These are phyloP conservation scores for Cyclanthera cordifolia DNA, from an alignment of 306 rosid species.

Conservation along the genomic window DNA sequence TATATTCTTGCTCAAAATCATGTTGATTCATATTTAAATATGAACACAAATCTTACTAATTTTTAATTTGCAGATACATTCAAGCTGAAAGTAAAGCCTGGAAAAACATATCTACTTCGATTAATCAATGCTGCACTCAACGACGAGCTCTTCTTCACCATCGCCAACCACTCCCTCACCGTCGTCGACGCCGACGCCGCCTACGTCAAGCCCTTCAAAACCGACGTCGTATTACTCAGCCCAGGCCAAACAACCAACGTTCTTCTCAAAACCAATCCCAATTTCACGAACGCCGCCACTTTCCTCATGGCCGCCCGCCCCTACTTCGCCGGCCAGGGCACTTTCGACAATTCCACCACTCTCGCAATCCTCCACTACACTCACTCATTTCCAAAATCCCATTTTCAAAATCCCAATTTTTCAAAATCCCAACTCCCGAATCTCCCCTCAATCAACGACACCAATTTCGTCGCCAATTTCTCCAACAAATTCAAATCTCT, in stretches of 20 bases:
- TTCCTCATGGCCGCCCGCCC: conserved; percentile 55
- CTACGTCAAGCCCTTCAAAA: conserved; percentile 56
- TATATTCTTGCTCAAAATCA: too few relatives aligned
- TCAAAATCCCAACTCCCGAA: too few relatives aligned
- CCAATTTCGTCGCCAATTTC: conserved; percentile 46
- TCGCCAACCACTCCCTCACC: conserved; percentile 58
- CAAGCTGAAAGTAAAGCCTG: conserved; percentile 62
- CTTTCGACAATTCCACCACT: conserved; percentile 61
- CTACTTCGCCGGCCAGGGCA: conserved; percentile 45
- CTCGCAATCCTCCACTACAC: conserved; percentile 53
- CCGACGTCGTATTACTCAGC: conserved; percentile 31
- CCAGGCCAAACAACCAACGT: conserved; percentile 77
- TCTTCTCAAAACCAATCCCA: conserved; percentile 47
- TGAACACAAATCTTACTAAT: too few relatives aligned
- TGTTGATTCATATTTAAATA: too few relatives aligned
- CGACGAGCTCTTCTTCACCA: conserved; percentile 67
- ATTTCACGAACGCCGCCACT: conserved; percentile 39
- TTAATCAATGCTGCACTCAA: conserved; percentile 83
- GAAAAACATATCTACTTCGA: conserved; percentile 59
- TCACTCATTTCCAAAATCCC: too few relatives aligned
- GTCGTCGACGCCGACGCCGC: conserved; percentile 65
- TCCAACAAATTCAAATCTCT: conserved; percentile 37
- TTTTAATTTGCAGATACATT: conserved; percentile 65
- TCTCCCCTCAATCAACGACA: conserved; percentile 57
- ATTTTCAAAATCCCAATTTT: too few relatives aligned